Base-by-base conservation (phyloP, 2,329 filamentous ascomycete genomes). In the Colletotrichum sublineola region DNA sequence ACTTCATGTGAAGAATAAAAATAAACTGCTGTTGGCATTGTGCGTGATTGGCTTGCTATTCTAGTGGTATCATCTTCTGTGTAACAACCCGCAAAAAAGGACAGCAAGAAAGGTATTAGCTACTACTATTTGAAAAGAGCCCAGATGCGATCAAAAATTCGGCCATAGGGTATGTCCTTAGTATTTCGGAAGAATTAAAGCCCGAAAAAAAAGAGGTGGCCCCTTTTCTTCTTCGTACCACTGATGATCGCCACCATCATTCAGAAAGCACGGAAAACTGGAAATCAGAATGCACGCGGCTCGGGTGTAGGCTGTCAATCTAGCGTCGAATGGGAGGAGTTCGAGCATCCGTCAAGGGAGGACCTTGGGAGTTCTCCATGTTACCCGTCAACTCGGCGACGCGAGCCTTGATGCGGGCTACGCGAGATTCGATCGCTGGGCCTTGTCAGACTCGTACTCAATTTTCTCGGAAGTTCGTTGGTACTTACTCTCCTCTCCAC, bases 391-490 rank as follows among this genome's bases (percentile, higher is more conserved):
- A 84, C 81, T 98, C 95, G 64, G 96, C 96, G 71, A 99, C 96
- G 74, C 96, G 92, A 73, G 96, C 96, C 85, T 98, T 98, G 88
- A 99, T 99, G 75, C 96, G 93, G 61, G 96, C 96, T 72, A 98
- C 96, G 76, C 96, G 94, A 61, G 95, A 95, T 82, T 99, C 96
- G 78, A 98, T 98, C 46, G 95, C 94, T 97, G 76, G n/a, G 15
- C 53, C 1, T 55, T 62, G 80, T 80, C 80, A 80, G 77, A 64
- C 40, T 53, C 33, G n/a, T 9, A 18, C 52, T n/a, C 5, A 33
- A 9, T 36, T 18, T 20, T 2, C 12, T 29, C 48, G 52, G 20
- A 46, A 46, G 55, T 60, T 44, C n/a, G 29, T 44, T 36, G 12
- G 33, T 46, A 91, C 93, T 89, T 86, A 94, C 93, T 96, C 87